Evolutionary conservation across 352 stramenopile species (phyloP).

Genomic region (Pythium phragmitis): DNA sequence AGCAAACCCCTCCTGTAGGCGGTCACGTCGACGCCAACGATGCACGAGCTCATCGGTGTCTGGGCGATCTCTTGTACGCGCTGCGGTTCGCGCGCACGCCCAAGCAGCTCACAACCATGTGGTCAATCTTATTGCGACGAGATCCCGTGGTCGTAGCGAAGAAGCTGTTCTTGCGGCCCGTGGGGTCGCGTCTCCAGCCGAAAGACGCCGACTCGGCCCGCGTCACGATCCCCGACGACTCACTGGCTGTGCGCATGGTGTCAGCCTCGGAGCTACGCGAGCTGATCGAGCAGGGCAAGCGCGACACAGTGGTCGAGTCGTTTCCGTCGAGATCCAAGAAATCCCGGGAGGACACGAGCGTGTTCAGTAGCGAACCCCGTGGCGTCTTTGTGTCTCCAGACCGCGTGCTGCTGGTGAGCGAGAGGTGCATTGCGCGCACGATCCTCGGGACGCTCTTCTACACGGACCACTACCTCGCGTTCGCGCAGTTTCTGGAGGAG

Average conservation of each 20-base stretch:
- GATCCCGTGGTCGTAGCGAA: not conserved
- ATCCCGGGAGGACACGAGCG: too few relatives aligned
- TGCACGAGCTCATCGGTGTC: not conserved
- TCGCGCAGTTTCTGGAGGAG: conserved; percentile 9
- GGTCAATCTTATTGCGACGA: not conserved
- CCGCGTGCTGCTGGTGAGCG: conserved; percentile 6
- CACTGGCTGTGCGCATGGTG: conserved; percentile 5
- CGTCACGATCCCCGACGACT: not conserved
- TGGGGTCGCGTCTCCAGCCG: not conserved
- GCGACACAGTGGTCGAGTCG: conserved; percentile 3
- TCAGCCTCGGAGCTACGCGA: not conserved
- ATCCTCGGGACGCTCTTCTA: conserved; percentile 1
- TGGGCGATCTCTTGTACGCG: not conserved
- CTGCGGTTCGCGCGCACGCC: not conserved
- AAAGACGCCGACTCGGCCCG: too few relatives aligned
- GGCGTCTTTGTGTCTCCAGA: not conserved
- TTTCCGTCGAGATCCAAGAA: too few relatives aligned
- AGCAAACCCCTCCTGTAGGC: too few relatives aligned
- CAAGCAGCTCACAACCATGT: conserved; percentile 9
- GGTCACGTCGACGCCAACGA: not conserved
- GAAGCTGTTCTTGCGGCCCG: too few relatives aligned
- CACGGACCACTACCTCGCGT: not conserved
- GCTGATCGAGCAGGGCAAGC: not conserved
- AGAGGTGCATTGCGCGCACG: not conserved
- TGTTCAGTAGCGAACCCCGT: not conserved